Base-by-base conservation (phyloP, 305 asterid genomes). In the Fraxinus albicans region DNA sequence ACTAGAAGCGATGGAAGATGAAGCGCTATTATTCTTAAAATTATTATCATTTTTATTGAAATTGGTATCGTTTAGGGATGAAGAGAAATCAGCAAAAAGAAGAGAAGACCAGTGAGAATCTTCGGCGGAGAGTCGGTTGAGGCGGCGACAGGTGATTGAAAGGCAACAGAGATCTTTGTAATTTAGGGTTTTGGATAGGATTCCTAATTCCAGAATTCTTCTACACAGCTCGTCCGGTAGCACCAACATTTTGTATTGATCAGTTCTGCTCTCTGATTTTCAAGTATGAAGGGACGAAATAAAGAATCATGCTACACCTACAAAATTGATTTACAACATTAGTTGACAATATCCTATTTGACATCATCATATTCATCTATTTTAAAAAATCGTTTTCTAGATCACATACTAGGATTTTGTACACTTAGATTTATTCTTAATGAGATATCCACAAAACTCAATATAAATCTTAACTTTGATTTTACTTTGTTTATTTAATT, bases 141-240 rank as follows among this genome's bases (percentile, higher is more conserved):
- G 86, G 78, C 92, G 93, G 79, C 89, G 90, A 85, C 92, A 89
- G 84, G 90, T 81, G 79, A 95, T 93, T 84, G 97, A 91, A 33
- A 94, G 88, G 86, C 93, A 83, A 84, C 96, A 94, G 40, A 95
- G 86, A 79, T 78, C 88, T 86, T 84, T 90, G 93, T 83, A 87
- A 83, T 72, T 90, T 29, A 95, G 83, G 53, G 78, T 47, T 31
- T 86, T 87, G 19, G 74, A 44, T 77, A 86, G 85, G 19, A 89
- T 79, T 81, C 98, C 99, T 17, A 88, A 86, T 89, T 95, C 97
- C 79, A 95, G 76, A 15, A 94, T 89, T 84, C 89, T 87, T 75
- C 91, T 79, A 98, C 97, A 94, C 75, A 95, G 79, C 85, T 94
- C 99, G 85, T 95, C 97, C 8, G 98, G 98, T 23, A 95, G 85